Evolutionary conservation across 306 rosid species (phyloP).

Genomic region (Trifolium fragiferum): DNA sequence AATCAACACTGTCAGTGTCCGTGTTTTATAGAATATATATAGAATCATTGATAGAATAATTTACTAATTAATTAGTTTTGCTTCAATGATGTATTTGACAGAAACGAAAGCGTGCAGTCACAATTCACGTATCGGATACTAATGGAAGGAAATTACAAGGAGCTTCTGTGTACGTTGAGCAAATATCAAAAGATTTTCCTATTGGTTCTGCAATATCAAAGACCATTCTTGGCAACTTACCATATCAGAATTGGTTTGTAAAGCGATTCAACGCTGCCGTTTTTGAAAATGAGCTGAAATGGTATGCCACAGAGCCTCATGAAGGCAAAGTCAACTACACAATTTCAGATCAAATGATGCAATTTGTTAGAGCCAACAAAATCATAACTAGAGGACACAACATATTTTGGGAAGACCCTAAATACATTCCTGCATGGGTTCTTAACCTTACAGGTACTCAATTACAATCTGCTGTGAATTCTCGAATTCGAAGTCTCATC

Average conservation of each 20-base stretch:
- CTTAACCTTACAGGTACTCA: slow-evolving; percentile 59
- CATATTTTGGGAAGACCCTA: slow-evolving; percentile 94
- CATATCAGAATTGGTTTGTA: slow-evolving; percentile 88
- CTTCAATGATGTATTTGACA: slow-evolving; percentile 35
- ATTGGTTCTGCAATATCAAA: slow-evolving; percentile 91
- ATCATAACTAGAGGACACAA: slow-evolving; percentile 88
- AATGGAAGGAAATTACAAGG: slow-evolving; percentile 67
- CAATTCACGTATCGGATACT: slow-evolving; percentile 71
- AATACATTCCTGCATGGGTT: slow-evolving; percentile 76
- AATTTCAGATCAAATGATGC: slow-evolving; percentile 73
- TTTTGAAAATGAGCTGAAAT: slow-evolving; percentile 91
- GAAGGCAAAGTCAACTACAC: slow-evolving; percentile 69
- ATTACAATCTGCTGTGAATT: slow-evolving; percentile 63
- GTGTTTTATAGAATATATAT: background rate
- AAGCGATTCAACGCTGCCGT: slow-evolving; percentile 85
- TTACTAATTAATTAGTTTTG: background rate
- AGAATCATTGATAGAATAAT: background rate
- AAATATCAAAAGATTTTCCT: slow-evolving; percentile 79
- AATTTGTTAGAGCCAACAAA: slow-evolving; percentile 67
- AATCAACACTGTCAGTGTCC: slow-evolving; percentile 63
- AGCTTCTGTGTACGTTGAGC: slow-evolving; percentile 55
- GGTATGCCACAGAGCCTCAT: slow-evolving; percentile 93
- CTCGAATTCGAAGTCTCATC: slow-evolving; percentile 69
- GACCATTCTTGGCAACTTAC: slow-evolving; percentile 75
- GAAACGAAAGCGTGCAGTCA: slow-evolving; percentile 79